phyloP scores from a whole-genome alignment of 495 filamentous ascomycete genomes.

The Xanthoparmelia taractica region DNA sequence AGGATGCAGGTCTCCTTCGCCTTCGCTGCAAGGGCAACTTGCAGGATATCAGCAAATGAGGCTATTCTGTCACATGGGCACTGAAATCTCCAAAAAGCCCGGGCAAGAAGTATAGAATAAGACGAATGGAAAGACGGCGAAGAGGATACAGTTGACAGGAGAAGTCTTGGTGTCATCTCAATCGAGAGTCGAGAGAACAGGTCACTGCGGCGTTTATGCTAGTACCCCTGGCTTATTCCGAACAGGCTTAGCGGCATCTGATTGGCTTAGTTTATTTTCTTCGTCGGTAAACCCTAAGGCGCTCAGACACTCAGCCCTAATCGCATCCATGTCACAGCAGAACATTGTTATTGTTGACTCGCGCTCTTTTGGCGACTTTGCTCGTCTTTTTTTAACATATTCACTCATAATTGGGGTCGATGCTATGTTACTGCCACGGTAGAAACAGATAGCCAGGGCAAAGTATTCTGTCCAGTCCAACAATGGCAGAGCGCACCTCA shows the following conservation, averaged over 20 bases:
- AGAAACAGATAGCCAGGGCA: not conserved
- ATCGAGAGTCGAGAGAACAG: not conserved
- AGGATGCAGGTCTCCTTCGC: not conserved
- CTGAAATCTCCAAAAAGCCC: not conserved
- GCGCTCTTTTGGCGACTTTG: too few relatives aligned
- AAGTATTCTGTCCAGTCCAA: not conserved
- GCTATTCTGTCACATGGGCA: not conserved
- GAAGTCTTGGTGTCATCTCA: not conserved
- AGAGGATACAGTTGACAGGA: not conserved
- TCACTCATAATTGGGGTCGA: not conserved
- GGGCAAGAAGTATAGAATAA: not conserved
- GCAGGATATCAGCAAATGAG: not conserved
- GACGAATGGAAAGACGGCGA: not conserved
- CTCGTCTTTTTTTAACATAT: not conserved
- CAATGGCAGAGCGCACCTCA: conserved; percentile 32
- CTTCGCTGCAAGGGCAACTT: conserved; percentile 7
- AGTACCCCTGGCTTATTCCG: not conserved
- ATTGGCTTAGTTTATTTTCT: not conserved
- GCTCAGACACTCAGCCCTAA: not conserved
- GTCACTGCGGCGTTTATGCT: not conserved
- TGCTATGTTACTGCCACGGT: not conserved
- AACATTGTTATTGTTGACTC: not conserved
- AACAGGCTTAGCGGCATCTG: not conserved
- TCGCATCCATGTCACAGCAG: not conserved
- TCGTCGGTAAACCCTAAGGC: not conserved